Conservation (phyloP, 108 stramenopile genomes). For the Fistulifera solaris region DNA sequence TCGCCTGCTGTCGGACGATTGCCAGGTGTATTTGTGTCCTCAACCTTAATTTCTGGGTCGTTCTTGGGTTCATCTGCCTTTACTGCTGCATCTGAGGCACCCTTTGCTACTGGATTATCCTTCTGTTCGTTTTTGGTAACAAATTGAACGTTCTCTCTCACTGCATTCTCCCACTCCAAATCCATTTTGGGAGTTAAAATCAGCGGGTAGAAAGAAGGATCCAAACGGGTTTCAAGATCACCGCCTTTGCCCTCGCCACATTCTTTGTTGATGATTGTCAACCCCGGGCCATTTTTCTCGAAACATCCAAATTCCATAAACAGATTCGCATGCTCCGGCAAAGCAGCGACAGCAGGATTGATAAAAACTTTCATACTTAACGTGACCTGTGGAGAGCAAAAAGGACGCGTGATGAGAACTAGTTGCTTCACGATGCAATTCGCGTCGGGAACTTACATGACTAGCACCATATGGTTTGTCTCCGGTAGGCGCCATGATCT, state of each 20-base stretch:
- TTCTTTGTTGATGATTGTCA: not conserved
- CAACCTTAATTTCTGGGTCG: too few species aligned
- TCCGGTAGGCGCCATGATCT: not conserved
- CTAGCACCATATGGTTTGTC: not conserved
- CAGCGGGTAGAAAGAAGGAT: constrained; percentile 1
- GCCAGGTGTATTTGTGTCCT: too few species aligned
- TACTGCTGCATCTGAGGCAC: too few species aligned
- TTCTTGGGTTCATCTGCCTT: too few species aligned
- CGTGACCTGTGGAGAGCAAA: not conserved
- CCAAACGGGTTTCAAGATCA: constrained; percentile 5
- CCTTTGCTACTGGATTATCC: too few species aligned
- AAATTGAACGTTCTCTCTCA: not conserved
- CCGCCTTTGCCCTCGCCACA: not conserved
- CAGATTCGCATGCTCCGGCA: constrained; percentile 48
- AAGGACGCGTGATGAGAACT: not conserved
- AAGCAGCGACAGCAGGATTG: constrained; percentile 32
- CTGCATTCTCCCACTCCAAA: not conserved
- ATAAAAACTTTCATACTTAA: constrained; percentile 16
- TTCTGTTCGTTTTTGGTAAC: too few species aligned
- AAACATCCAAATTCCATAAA: constrained; percentile 30
- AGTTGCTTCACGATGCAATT: too few species aligned
- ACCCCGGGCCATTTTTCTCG: not conserved
- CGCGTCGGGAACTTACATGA: not conserved
- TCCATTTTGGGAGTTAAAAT: not conserved
- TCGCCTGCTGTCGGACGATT: too few species aligned